A percentile compares a stretch with the other conserved stretches of the same genome.
Evolutionary conservation across 345 rosid species (phyloP).

Genomic region (Aethionema arabicum): DNA sequence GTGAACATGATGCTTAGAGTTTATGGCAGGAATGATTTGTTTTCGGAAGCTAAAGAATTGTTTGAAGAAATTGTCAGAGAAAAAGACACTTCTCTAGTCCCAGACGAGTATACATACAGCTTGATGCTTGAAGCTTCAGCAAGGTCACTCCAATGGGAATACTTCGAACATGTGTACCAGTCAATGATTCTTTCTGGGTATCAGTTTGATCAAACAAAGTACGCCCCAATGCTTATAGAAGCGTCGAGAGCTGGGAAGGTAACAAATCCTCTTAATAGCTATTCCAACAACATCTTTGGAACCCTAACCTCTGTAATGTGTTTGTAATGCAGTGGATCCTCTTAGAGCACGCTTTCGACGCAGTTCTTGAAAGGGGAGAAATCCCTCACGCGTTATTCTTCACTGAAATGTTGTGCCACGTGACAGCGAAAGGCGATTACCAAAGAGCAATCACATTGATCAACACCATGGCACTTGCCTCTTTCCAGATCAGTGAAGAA

Average conservation of each 20-base stretch:
- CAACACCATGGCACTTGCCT: conserved; percentile 63
- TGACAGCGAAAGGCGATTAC: conserved; percentile 51
- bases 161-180: conserved; percentile 81
- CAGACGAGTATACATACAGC: conserved; percentile 71
- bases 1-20: conserved; percentile 83
- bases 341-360: conserved; percentile 82
- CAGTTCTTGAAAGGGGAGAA: conserved; percentile 77
- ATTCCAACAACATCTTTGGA: conserved; percentile 16
- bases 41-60: conserved; percentile 73
- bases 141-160: conserved; percentile 82
- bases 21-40: conserved; percentile 74
- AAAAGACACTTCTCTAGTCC: conserved; percentile 37
- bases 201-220: conserved; percentile 68
- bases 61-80: conserved; percentile 57
- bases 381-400: conserved; percentile 62
- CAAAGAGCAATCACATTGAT: conserved; percentile 60
- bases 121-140: conserved; percentile 91
- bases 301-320: conserved; percentile 14
- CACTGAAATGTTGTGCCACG: conserved; percentile 69
- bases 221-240: conserved; percentile 56
- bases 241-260: conserved; percentile 93
- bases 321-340: conserved; percentile 57
- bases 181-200: conserved; percentile 68
- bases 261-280: conserved; percentile 7
- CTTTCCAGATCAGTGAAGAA: conserved; percentile 72